These are phyloP conservation scores for Saturnispora diversa DNA, from an alignment of 805 yeast species.

Conservation along the genomic window DNA sequence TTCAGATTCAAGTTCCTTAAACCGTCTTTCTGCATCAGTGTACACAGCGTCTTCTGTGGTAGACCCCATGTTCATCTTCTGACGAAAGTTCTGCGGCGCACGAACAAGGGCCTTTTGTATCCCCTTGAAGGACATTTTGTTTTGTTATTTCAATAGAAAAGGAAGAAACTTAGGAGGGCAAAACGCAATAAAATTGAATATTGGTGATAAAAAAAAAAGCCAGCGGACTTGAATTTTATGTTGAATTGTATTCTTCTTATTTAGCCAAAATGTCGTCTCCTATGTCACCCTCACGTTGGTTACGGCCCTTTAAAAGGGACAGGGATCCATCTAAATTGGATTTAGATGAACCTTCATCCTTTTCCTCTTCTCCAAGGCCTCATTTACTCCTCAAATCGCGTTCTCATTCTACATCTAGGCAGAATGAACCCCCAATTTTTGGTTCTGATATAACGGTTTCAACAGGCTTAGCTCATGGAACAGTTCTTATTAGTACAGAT, in stretches of 20 bases:
- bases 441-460: conserved; percentile 74
- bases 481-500: conserved; percentile 47
- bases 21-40: conserved; percentile 91
- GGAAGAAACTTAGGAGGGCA: too few species aligned
- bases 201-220: neutral
- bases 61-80: conserved; percentile 83
- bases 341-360: conserved; percentile 16
- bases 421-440: conserved; percentile 42
- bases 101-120: conserved; percentile 69
- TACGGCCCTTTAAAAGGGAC: conserved; percentile 5
- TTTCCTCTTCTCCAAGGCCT: conserved; percentile 34
- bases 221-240: neutral
- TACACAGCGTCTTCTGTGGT: conserved; percentile 80
- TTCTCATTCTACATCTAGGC: conserved; percentile 24
- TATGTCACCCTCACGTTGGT: conserved; percentile 9
- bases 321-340: conserved; percentile 1
- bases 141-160: too few species aligned
- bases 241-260: too few species aligned
- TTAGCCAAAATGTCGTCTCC: conserved; percentile 5
- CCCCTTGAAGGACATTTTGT: conserved; percentile 94
- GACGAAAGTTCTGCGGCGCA: conserved; percentile 89
- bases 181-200: too few species aligned
- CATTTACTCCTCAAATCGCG: conserved; percentile 42
- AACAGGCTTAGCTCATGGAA: conserved; percentile 66
- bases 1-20: conserved; percentile 83